phyloP scores from a whole-genome alignment of 225 moss, liverwort and hornwort species.

The Antitrichia curtipendula region DNA sequence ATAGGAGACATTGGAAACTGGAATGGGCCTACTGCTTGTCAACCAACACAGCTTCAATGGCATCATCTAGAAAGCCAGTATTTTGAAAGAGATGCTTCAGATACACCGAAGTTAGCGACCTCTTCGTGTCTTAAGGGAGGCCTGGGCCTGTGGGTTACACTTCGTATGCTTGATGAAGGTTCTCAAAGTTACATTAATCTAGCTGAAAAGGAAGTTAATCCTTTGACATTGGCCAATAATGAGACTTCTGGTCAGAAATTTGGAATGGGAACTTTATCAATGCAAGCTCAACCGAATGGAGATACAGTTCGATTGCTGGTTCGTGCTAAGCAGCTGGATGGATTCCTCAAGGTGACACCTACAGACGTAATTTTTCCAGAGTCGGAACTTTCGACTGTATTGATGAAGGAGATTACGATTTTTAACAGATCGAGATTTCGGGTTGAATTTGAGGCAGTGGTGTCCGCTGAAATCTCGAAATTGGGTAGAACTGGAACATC shows the following conservation, averaged over 20 bases:
- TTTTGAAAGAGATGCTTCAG: conserved; percentile 13
- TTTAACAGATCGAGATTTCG: conserved; percentile 44
- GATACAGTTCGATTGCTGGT: conserved; percentile 41
- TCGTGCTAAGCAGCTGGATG: conserved; percentile 46
- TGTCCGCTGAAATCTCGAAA: conserved; percentile 8
- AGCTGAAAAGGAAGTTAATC: neutral
- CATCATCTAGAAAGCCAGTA: conserved; percentile 20
- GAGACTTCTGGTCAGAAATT: conserved; percentile 4
- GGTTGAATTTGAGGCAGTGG: conserved; percentile 25
- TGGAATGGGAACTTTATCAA: conserved; percentile 50
- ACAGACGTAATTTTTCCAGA: conserved; percentile 55
- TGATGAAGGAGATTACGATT: conserved; percentile 54
- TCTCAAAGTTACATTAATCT: neutral
- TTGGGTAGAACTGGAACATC: conserved; percentile 6
- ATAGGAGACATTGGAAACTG: conserved; percentile 7
- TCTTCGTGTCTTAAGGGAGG: conserved; percentile 55
- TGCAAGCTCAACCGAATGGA: conserved; percentile 64
- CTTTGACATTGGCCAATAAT: neutral
- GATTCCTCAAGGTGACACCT: conserved; percentile 51
- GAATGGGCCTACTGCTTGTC: conserved; percentile 10
- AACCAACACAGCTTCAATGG: conserved; percentile 38
- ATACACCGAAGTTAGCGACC: conserved; percentile 13
- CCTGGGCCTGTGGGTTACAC: conserved; percentile 45
- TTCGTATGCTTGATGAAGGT: conserved; percentile 46
- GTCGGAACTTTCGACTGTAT: conserved; percentile 53